Evolutionary conservation across 805 yeast genomes (phyloP).

Genomic region (Saccharomycopsis selenospora): DNA sequence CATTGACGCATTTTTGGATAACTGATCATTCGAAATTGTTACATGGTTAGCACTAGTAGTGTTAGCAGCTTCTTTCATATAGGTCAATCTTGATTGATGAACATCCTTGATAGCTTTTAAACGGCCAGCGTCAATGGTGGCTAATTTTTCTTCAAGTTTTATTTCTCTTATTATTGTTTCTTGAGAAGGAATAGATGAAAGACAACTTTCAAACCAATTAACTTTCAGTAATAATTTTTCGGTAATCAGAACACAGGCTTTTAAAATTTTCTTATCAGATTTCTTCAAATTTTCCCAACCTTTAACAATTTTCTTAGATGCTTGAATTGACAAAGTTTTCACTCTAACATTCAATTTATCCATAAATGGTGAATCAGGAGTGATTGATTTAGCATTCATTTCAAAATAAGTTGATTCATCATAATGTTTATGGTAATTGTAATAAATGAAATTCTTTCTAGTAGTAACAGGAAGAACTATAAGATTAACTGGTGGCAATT

Average conservation of each 20-base stretch:
- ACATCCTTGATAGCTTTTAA: neutral
- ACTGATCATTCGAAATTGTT: neutral
- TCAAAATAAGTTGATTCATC: constrained; percentile 8
- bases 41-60: neutral
- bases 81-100: constrained; percentile 9
- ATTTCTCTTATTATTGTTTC: constrained; percentile 36
- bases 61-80: neutral
- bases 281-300: constrained; percentile 35
- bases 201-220: constrained; percentile 31
- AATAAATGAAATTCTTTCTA: constrained; percentile 35
- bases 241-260: constrained; percentile 29
- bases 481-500: constrained; percentile 30
- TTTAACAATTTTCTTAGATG: constrained; percentile 28
- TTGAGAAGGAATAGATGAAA: constrained; percentile 37
- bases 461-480: constrained; percentile 39
- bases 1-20: neutral
- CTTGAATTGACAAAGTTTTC: constrained; percentile 26
- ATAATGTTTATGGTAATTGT: constrained; percentile 30
- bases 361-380: neutral
- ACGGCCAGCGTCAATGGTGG: neutral
- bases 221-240: constrained; percentile 24
- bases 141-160: constrained; percentile 22
- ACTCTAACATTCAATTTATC: neutral
- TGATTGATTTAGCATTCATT: constrained; percentile 1
- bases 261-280: constrained; percentile 30